These are phyloP conservation scores for Syzygium syzygioides DNA, from an alignment of 441 rosid species.

Conservation along the genomic window DNA sequence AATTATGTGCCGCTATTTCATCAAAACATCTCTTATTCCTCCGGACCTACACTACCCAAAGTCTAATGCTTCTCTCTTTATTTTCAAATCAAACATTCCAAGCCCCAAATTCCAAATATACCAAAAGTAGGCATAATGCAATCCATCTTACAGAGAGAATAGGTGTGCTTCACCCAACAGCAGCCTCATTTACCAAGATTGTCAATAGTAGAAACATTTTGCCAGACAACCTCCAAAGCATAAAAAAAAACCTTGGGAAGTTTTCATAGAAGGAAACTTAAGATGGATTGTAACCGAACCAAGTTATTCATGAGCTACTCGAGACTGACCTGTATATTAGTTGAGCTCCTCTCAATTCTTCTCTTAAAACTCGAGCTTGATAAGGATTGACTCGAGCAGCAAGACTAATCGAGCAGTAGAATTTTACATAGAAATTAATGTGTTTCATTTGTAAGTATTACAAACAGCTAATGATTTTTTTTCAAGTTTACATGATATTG, in stretches of 20 bases:
- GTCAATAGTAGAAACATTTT: not conserved
- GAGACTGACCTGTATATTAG: not conserved
- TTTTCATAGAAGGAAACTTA: not conserved
- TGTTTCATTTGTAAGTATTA: not conserved
- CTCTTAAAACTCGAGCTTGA: not conserved
- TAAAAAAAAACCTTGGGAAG: not conserved
- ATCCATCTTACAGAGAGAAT: not conserved
- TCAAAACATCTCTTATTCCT: not conserved
- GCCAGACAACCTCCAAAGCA: not conserved
- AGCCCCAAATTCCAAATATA: not conserved
- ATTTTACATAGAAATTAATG: not conserved
- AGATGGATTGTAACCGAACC: not conserved
- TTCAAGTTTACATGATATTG: not conserved
- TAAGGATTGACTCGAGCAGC: not conserved
- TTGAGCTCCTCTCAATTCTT: not conserved
- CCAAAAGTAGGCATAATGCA: not conserved
- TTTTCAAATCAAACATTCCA: not conserved
- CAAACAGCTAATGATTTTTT: not conserved
- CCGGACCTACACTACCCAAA: not conserved
- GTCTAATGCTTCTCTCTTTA: not conserved
- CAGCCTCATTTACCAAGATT: not conserved
- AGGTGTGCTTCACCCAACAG: not conserved
- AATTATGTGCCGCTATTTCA: not conserved
- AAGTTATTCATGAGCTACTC: not conserved
- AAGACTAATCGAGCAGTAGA: not conserved